phyloP scores from a whole-genome alignment of 192 early-diverging fungal species.

The Glomus cerebriforme region DNA sequence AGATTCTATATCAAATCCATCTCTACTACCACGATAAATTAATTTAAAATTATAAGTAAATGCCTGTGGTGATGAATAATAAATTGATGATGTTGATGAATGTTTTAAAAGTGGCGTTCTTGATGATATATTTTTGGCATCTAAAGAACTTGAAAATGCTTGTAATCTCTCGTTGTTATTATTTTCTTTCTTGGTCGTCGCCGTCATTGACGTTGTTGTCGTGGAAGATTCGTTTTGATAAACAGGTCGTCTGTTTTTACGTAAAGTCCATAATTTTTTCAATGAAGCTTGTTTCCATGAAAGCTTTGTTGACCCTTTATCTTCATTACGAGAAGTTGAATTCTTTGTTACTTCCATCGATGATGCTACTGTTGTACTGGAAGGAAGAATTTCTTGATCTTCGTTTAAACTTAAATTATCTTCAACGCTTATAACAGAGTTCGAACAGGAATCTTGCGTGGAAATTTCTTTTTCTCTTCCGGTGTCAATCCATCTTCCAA shows the following conservation, averaged over 20 bases:
- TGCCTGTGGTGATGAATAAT: background rate
- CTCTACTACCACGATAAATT: conserved; percentile 29
- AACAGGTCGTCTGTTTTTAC: background rate
- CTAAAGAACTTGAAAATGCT: background rate
- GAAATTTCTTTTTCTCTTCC: background rate
- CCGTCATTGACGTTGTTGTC: background rate
- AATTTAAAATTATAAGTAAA: conserved; percentile 16
- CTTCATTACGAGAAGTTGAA: background rate
- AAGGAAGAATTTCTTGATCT: background rate
- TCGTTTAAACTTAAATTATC: background rate
- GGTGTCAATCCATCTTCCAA: conserved; percentile 23
- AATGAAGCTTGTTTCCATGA: background rate
- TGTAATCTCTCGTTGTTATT: background rate
- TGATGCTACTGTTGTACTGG: background rate
- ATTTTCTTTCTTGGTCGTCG: background rate
- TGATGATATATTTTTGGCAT: background rate
- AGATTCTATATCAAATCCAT: conserved; percentile 10
- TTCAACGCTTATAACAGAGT: background rate
- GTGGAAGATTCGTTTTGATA: background rate
- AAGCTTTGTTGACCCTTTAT: background rate
- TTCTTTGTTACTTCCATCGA: background rate
- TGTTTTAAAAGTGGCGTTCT: background rate
- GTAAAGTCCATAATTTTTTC: background rate
- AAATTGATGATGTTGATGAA: background rate
- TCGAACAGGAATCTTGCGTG: background rate